Conservation (phyloP, 1,284 basidiomycete species). For the Puccinia polysora region DNA sequence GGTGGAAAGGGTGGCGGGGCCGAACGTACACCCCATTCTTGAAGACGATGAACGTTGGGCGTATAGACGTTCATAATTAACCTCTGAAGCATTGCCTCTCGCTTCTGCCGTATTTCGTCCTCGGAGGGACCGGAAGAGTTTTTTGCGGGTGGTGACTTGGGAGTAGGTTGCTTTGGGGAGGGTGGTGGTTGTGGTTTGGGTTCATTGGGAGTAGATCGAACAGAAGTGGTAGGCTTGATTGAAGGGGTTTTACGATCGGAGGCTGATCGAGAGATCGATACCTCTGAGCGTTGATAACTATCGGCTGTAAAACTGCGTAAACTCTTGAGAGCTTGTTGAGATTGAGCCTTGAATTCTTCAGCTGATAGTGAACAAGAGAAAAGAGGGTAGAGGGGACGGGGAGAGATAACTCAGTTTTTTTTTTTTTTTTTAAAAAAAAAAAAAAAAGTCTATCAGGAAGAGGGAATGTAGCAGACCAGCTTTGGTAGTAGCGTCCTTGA, state of each 20-base stretch:
- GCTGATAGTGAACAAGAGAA: conserved; percentile 7
- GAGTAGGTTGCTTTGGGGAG: conserved; percentile 2
- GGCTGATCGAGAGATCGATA: conserved; percentile 11
- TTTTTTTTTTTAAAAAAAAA: not conserved
- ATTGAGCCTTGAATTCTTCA: conserved; percentile 34
- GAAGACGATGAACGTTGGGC: not conserved
- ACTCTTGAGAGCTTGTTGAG: conserved; percentile 21
- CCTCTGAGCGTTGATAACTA: conserved; percentile 21
- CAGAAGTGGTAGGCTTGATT: too few species aligned
- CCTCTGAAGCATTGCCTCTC: conserved; percentile 12
- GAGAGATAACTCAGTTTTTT: not conserved
- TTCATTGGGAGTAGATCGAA: not conserved
- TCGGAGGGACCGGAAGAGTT: not conserved
- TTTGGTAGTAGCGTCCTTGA: conserved; percentile 31
- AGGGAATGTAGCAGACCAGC: conserved; percentile 9
- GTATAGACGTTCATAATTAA: conserved; percentile 17
- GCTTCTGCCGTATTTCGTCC: conserved; percentile 4
- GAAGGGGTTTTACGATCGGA: not conserved
- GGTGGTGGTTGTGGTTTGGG: not conserved
- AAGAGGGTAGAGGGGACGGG: not conserved
- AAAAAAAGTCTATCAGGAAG: not conserved
- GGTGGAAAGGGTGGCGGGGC: conserved; percentile 19
- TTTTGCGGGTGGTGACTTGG: too few species aligned
- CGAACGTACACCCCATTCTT: conserved; percentile 11
- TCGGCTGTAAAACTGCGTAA: conserved; percentile 13